These are phyloP conservation scores for Ophiostoma montium DNA, from an alignment of 2,329 filamentous ascomycete species.

Conservation along the genomic window DNA sequence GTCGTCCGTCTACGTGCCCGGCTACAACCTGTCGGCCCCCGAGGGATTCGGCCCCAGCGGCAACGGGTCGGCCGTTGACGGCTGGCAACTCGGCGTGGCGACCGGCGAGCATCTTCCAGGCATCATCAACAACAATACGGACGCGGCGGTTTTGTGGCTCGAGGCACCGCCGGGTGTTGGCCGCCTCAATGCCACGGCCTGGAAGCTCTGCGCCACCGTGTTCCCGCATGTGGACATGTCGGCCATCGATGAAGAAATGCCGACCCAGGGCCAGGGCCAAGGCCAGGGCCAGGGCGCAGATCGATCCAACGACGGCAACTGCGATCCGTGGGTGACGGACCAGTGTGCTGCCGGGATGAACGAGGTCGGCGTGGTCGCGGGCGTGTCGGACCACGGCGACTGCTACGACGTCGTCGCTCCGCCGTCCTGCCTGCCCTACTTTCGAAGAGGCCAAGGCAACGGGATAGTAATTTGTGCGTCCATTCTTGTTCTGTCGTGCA, in stretches of 20 bases:
- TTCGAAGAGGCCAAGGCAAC: background rate
- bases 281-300: too few species aligned
- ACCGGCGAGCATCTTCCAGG: slow-evolving; percentile 4
- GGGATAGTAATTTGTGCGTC: slow-evolving; percentile 2
- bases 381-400: background rate
- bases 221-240: slow-evolving; percentile 6
- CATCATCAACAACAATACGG: background rate
- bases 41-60: slow-evolving; percentile 4
- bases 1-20: slow-evolving; percentile 4
- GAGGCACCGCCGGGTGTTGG: slow-evolving; percentile 1
- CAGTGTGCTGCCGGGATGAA: slow-evolving; percentile 2
- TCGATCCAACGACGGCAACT: slow-evolving; percentile 5
- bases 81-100: slow-evolving; percentile 9
- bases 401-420: slow-evolving; percentile 3
- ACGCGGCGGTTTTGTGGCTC: slow-evolving; percentile 4
- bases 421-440: background rate
- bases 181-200: slow-evolving; percentile 1
- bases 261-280: background rate
- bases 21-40: slow-evolving; percentile 7
- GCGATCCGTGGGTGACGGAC: slow-evolving; percentile 5
- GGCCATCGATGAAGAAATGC: background rate
- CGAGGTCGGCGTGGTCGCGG: background rate
- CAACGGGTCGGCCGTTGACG: slow-evolving; percentile 5
- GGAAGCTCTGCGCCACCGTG: slow-evolving; percentile 9
- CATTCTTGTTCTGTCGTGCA: background rate